phyloP scores from a whole-genome alignment of 495 filamentous ascomycete genomes.

The Hypomontagnella monticulosa region DNA sequence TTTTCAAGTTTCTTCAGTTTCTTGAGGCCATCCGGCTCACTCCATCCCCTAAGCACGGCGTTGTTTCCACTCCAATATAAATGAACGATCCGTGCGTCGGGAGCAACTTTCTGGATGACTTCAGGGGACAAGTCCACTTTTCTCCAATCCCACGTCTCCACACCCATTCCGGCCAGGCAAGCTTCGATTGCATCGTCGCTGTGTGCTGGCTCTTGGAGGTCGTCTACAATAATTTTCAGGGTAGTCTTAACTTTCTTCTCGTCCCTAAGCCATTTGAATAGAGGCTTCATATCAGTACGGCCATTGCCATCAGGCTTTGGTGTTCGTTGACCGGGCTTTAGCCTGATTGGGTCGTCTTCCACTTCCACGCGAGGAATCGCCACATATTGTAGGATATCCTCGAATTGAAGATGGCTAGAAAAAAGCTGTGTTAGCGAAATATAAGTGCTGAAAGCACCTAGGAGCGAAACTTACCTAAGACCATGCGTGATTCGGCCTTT shows the following conservation, averaged over 20 bases:
- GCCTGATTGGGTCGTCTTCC: conserved; percentile 13
- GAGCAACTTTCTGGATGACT: conserved; percentile 39
- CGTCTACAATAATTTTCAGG: conserved; percentile 48
- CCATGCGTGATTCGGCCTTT: conserved; percentile 27
- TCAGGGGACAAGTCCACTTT: conserved; percentile 48
- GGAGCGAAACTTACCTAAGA: not conserved
- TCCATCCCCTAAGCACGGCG: conserved; percentile 47
- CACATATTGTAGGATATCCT: conserved; percentile 49
- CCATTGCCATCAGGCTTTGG: conserved; percentile 36
- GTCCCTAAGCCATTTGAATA: conserved; percentile 40
- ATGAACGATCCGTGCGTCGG: conserved; percentile 34
- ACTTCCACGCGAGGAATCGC: conserved; percentile 40
- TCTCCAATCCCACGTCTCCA: conserved; percentile 52
- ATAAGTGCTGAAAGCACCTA: too few relatives aligned
- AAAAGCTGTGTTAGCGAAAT: too few relatives aligned
- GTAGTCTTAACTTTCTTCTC: conserved; percentile 41
- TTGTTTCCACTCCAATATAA: conserved; percentile 51
- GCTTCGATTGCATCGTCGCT: conserved; percentile 49
- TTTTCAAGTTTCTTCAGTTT: conserved; percentile 32
- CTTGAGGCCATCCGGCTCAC: conserved; percentile 29
- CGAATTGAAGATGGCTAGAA: conserved; percentile 40
- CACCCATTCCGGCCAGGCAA: conserved; percentile 32
- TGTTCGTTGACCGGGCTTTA: conserved; percentile 4
- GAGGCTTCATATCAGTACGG: conserved; percentile 34
- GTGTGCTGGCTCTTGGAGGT: conserved; percentile 38